Conservation (phyloP, 768 basidiomycete species). For the Russula sp. region DNA sequence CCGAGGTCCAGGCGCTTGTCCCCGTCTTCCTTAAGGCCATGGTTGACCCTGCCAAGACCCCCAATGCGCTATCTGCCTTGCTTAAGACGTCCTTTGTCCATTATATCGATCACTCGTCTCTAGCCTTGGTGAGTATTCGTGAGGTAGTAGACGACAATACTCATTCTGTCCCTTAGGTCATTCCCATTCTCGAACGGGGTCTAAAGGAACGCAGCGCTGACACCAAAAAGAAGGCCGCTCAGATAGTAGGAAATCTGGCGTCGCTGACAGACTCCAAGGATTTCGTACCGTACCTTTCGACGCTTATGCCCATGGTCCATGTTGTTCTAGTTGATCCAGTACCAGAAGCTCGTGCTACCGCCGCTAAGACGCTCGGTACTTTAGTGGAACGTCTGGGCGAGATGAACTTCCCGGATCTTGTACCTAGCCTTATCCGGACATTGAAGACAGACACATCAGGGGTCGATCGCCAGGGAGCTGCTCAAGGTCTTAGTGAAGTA, state of each 20-base stretch:
- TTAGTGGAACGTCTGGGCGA: constrained; percentile 97
- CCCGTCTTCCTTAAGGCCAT: constrained; percentile 89
- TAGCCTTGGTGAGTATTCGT: constrained; percentile 71
- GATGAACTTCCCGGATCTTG: constrained; percentile 90
- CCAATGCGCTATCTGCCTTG: constrained; percentile 77
- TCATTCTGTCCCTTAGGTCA: constrained; percentile 50
- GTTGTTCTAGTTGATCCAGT: constrained; percentile 94
- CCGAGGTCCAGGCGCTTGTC: constrained; percentile 90
- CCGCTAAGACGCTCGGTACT: constrained; percentile 93
- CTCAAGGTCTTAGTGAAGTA: constrained; percentile 94
- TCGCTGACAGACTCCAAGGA: constrained; percentile 87
- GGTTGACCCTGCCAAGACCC: constrained; percentile 90
- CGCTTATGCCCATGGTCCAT: constrained; percentile 87
- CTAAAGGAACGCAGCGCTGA: constrained; percentile 89
- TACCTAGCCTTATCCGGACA: constrained; percentile 81
- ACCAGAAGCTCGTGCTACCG: constrained; percentile 95
- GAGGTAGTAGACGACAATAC: constrained; percentile 11
- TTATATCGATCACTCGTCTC: constrained; percentile 94
- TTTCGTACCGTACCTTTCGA: constrained; percentile 90
- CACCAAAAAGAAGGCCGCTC: constrained; percentile 91
- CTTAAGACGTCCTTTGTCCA: constrained; percentile 96
- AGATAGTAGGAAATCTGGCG: constrained; percentile 96
- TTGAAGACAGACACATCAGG: constrained; percentile 92
- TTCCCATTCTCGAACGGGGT: constrained; percentile 93
- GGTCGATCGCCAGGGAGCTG: constrained; percentile 96